Evolutionary conservation across 805 yeast genomes (phyloP), one percentile per base, ranked within the genome.

Genomic region (Nakazawaea ernobii): DNA sequence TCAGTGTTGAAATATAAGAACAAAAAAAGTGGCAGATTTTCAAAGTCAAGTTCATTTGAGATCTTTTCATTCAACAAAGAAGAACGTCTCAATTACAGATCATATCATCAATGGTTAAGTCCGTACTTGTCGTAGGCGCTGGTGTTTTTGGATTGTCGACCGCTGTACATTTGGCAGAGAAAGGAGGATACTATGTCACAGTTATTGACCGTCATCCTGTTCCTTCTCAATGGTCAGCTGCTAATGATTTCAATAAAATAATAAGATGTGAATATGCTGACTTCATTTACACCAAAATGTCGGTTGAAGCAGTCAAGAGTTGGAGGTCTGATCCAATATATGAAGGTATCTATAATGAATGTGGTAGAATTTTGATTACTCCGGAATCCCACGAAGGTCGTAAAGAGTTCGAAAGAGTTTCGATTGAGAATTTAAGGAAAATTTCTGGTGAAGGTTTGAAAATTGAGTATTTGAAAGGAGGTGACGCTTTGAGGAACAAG

Each of bases 91-190:
- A n/a, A n/a, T n/a, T n/a, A n/a, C n/a, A n/a, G n/a, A n/a, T n/a
- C n/a, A 20, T 20, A 20, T 20, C 5, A 3, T 20, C 24, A 36
- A 49, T 55, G 56, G 8, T 50, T 1, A 49, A 52, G 35, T 39
- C 55, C 3, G 52, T 59, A 13, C 39, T 62, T 20, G 51, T 62
- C 32, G 63, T 62, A 32, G 65, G 66, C 2, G 70, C 73, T 54
- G 77, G 79, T 2, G 73, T 71, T 1, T 71, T 71, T 59, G 79
- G 79, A 1, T 65, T 74, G 1, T 67, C 77, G 5, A 65, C 77
- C 0, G 72, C 75, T 8, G 56, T 68, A 4, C 68, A 70, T 29
- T 55, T 71, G 2, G 63, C 65, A 0, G 49, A 55, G 28, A 54
- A 57, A 15, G 71, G 63, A 9, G 54, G 61, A 1, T 45, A 57